phyloP scores from a whole-genome alignment of 164 flowering plant species.

The Taxillus chinensis region DNA sequence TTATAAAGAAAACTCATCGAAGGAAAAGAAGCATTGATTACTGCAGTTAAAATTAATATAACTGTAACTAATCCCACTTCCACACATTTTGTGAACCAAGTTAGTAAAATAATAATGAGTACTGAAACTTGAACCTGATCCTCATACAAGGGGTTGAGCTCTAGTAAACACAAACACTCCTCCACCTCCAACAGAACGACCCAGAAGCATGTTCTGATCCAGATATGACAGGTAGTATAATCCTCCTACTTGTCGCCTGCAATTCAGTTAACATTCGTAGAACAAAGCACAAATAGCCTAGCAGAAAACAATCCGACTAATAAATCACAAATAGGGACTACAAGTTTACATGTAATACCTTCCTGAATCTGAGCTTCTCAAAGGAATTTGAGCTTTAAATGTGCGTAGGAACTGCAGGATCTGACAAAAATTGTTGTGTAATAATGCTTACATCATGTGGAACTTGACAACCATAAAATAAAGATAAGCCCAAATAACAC shows the following conservation, averaged over 20 bases:
- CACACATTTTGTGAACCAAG: too few relatives aligned
- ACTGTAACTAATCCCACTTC: too few relatives aligned
- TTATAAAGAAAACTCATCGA: too few relatives aligned
- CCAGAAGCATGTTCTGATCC: conserved; percentile 77
- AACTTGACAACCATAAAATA: too few relatives aligned
- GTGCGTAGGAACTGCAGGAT: conserved; percentile 69
- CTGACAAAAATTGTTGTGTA: conserved; percentile 19
- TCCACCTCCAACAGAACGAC: conserved; percentile 90
- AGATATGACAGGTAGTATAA: conserved; percentile 79
- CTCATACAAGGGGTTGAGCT: conserved; percentile 50
- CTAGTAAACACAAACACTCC: conserved; percentile 80
- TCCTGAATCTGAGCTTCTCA: conserved; percentile 39
- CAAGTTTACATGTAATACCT: conserved; percentile 28
- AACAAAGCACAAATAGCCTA: background rate
- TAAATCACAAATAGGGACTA: background rate
- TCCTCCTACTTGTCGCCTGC: conserved; percentile 71
- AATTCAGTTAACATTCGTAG: conserved; percentile 2
- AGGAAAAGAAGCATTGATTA: too few relatives aligned
- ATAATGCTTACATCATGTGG: too few relatives aligned
- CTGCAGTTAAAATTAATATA: too few relatives aligned
- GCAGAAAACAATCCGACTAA: background rate
- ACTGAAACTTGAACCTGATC: conserved; percentile 1
- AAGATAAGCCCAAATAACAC: too few relatives aligned
- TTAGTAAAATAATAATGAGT: too few relatives aligned
- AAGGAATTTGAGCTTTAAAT: conserved; percentile 72